These are phyloP conservation scores for Candida dubliniensis DNA, from an alignment of 1,139 yeast genomes.

Conservation along the genomic window DNA sequence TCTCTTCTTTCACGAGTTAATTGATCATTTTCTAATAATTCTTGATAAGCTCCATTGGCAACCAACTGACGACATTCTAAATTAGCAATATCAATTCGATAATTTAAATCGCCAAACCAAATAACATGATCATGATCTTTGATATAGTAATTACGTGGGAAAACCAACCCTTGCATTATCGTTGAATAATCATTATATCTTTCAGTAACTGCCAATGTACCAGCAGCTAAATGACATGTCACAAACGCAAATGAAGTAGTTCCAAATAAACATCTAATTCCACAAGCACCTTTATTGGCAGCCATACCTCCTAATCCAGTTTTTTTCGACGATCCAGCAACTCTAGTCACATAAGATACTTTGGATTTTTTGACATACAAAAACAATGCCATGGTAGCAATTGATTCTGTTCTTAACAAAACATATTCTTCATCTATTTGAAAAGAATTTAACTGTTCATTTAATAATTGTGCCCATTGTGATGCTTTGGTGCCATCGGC, in stretches of 20 bases:
- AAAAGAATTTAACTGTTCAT: conserved; percentile 52
- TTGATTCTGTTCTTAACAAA: conserved; percentile 43
- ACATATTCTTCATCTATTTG: conserved; percentile 31
- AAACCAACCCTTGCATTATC: conserved; percentile 72
- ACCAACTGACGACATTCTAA: conserved; percentile 70
- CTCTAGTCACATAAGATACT: conserved; percentile 63
- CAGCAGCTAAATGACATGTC: conserved; percentile 96
- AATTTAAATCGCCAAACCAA: conserved; percentile 97
- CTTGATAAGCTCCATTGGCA: conserved; percentile 42
- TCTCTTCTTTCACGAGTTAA: conserved; percentile 74
- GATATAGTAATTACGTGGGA: conserved; percentile 67
- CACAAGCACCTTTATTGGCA: conserved; percentile 91
- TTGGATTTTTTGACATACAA: conserved; percentile 44
- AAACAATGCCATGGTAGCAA: conserved; percentile 45
- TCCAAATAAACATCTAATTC: conserved; percentile 75
- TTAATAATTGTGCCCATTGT: conserved; percentile 62
- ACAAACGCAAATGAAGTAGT: conserved; percentile 77
- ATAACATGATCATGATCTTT: conserved; percentile 82
- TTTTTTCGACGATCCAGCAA: conserved; percentile 78
- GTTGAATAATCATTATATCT: conserved; percentile 86
- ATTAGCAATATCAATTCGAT: conserved; percentile 72
- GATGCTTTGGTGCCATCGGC: conserved; percentile 65
- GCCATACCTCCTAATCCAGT: conserved; percentile 92
- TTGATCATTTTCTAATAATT: conserved; percentile 75
- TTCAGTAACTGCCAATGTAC: conserved; percentile 78